Percentiles rank a stretch among this genome's conserved stretches.
These are phyloP conservation scores for Mycena vitilis DNA, from an alignment of 768 basidiomycete genomes.

Conservation along the genomic window DNA sequence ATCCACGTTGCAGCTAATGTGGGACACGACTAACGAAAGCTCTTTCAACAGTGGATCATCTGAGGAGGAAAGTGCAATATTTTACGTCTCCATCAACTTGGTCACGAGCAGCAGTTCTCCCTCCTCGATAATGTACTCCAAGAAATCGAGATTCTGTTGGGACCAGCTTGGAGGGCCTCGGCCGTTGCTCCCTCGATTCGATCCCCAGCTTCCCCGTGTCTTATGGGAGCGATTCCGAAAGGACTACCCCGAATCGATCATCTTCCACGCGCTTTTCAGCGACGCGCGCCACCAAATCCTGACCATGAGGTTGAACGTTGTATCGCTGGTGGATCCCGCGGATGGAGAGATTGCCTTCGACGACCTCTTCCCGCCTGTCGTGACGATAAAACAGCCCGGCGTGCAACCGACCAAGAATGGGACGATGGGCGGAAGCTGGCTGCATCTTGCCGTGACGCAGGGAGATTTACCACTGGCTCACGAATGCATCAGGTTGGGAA, in stretches of 20 bases:
- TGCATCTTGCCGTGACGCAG: conserved; percentile 9
- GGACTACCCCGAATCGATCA: conserved; percentile 4
- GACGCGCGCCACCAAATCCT: conserved; percentile 1
- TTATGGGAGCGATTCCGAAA: not conserved
- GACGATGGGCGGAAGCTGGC: conserved; percentile 2
- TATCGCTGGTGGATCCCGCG: not conserved
- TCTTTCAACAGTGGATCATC: too few relatives aligned
- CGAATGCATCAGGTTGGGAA: conserved; percentile 6
- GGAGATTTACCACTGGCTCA: conserved; percentile 13
- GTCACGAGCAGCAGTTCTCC: not conserved
- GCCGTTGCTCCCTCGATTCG: not conserved
- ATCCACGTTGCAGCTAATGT: too few relatives aligned
- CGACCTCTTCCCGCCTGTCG: not conserved
- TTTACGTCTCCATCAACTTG: too few relatives aligned
- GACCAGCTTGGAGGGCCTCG: not conserved
- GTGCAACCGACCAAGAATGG: not conserved
- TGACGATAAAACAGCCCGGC: not conserved
- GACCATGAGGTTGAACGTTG: not conserved
- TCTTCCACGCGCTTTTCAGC: conserved; percentile 7
- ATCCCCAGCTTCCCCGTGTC: conserved; percentile 10
- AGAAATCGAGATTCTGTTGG: not conserved
- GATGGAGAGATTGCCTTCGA: not conserved
- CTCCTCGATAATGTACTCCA: not conserved
- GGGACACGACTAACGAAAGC: too few relatives aligned
- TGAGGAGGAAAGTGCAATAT: too few relatives aligned